Conservation (phyloP, 2,329 filamentous ascomycete species). For the Ambrosiella beaveri region DNA sequence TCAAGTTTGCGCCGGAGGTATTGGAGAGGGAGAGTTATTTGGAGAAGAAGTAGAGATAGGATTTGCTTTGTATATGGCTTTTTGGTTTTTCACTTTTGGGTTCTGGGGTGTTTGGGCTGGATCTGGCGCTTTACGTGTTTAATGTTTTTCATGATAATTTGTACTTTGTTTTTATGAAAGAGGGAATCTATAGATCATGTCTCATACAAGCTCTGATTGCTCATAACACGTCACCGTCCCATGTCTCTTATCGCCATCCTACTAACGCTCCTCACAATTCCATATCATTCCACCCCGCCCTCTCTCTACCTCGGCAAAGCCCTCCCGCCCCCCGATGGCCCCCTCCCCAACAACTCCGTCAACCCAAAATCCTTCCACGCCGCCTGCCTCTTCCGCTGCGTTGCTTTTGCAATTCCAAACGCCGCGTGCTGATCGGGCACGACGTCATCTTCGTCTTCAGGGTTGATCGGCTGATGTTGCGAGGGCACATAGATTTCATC, state of each 20-base stretch:
- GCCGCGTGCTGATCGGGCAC: conserved; percentile 78
- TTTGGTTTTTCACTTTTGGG: conserved; percentile 1
- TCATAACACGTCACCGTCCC: background rate
- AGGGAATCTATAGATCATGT: background rate
- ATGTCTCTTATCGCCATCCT: background rate
- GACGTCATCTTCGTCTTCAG: conserved; percentile 76
- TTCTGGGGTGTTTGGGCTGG: background rate
- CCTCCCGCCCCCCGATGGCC: conserved; percentile 12
- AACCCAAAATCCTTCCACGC: conserved; percentile 68
- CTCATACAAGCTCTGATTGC: background rate
- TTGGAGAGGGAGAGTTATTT: conserved; percentile 78
- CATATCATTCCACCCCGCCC: background rate
- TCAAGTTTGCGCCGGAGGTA: conserved; percentile 83
- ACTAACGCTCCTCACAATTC: background rate
- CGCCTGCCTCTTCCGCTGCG: conserved; percentile 51
- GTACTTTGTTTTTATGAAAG: background rate
- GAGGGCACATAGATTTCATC: conserved; percentile 73
- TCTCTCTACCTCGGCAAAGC: conserved; percentile 16
- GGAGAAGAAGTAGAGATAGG: conserved; percentile 31
- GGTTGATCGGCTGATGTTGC: conserved; percentile 66
- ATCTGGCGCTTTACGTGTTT: background rate
- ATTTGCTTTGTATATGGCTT: background rate
- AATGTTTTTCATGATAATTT: background rate
- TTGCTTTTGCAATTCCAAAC: conserved; percentile 70
- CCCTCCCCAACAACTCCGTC: conserved; percentile 45